Conservation (phyloP, 768 basidiomycete genomes). For the Tulasnella sp. region DNA sequence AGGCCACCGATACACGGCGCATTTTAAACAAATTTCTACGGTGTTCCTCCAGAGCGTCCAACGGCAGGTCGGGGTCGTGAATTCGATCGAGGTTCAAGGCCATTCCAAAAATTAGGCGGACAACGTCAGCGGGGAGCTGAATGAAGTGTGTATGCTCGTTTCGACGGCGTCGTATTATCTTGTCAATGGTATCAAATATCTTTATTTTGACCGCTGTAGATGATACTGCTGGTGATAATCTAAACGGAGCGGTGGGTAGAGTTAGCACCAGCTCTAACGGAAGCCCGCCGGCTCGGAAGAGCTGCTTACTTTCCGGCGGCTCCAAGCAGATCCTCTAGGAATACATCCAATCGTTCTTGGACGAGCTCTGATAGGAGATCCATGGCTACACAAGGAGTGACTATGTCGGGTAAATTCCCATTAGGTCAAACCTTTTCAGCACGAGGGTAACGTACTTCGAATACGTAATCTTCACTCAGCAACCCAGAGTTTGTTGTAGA, state of each 20-base stretch:
- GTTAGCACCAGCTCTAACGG: no score
- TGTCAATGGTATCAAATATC: neutral
- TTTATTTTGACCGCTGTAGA: neutral
- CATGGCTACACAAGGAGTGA: neutral
- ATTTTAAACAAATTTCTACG: neutral
- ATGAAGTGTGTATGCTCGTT: neutral
- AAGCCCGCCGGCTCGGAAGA: no score
- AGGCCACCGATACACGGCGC: neutral
- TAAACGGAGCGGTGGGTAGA: neutral
- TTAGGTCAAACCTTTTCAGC: neutral
- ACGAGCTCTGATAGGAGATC: neutral
- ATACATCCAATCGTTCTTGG: neutral
- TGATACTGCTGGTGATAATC: neutral
- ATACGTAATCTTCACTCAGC: neutral
- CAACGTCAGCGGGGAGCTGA: neutral
- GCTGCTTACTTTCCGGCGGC: neutral
- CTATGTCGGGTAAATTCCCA: neutral
- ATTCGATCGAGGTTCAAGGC: neutral
- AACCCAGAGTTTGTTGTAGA: no score
- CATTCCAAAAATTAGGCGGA: neutral
- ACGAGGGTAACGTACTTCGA: neutral
- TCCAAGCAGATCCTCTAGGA: neutral
- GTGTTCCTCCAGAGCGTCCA: neutral
- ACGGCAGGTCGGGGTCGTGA: neutral
- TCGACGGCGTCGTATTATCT: neutral